Conservation (phyloP, 179 eudicot genomes). For the Carnegiea gigantea region DNA sequence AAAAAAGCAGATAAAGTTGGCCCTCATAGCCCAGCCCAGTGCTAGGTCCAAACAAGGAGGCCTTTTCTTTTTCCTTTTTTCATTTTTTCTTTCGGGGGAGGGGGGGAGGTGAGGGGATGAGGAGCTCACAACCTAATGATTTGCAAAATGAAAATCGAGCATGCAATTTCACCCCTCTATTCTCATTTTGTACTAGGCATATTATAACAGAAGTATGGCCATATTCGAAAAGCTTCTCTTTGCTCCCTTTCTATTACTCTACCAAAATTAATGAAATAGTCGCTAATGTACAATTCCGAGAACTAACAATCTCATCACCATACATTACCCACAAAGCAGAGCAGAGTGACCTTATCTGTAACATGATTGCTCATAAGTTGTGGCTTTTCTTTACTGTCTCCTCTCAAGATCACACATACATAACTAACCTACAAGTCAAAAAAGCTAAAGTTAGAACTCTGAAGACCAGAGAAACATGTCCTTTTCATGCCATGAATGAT, state of each 20-base stretch:
- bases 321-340: not conserved
- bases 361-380: not conserved
- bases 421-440: slow-evolving; percentile 7
- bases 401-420: slow-evolving; percentile 1
- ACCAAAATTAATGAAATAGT: not conserved
- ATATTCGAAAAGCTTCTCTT: not conserved
- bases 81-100: too few species aligned
- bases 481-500: not conserved
- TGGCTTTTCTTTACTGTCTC: not conserved
- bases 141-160: not conserved
- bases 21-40: too few species aligned
- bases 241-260: not conserved
- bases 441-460: slow-evolving; percentile 7
- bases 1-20: too few species aligned
- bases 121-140: too few species aligned
- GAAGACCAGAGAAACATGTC: not conserved
- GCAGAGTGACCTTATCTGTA: not conserved
- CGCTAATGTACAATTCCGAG: not conserved
- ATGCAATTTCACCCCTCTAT: not conserved
- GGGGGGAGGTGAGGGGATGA: too few species aligned
- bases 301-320: not conserved
- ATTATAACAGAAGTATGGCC: not conserved
- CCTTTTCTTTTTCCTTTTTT: too few species aligned
- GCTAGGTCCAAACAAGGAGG: too few species aligned
- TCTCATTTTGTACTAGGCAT: too few species aligned